Evolutionary conservation across 2,329 filamentous ascomycete genomes (phyloP).

Genomic region (Curvularia verruculosa): DNA sequence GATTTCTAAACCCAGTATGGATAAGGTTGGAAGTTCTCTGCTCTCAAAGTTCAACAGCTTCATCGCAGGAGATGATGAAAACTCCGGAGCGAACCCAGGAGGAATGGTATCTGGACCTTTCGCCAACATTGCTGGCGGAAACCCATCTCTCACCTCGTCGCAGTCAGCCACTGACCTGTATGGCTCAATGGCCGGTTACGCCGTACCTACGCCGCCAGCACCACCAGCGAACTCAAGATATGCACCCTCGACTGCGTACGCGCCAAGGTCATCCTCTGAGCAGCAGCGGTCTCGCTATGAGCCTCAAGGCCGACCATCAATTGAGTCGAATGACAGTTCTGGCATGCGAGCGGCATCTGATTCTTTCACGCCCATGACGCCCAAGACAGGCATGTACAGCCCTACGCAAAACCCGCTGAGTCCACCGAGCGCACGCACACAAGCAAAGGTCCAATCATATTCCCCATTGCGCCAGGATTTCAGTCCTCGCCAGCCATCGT

Average conservation of each 20-base stretch:
- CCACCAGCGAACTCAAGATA: slow-evolving; percentile 47
- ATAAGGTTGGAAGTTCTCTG: slow-evolving; percentile 89
- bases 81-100: slow-evolving; percentile 63
- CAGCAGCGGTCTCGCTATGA: slow-evolving; percentile 58
- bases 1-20: slow-evolving; percentile 95
- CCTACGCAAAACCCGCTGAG: slow-evolving; percentile 41
- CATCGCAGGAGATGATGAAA: slow-evolving; percentile 86
- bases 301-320: slow-evolving; percentile 47
- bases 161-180: slow-evolving; percentile 76
- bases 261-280: slow-evolving; percentile 59
- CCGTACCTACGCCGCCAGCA: slow-evolving; percentile 32
- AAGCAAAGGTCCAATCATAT: slow-evolving; percentile 40
- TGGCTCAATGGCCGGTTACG: slow-evolving; percentile 67
- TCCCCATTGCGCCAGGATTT: slow-evolving; percentile 41
- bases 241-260: slow-evolving; percentile 49
- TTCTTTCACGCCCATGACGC: slow-evolving; percentile 37
- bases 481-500: slow-evolving; percentile 30
- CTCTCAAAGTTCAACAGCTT: slow-evolving; percentile 97
- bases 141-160: slow-evolving; percentile 60
- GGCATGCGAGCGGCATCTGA: slow-evolving; percentile 39
- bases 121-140: slow-evolving; percentile 74
- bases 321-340: slow-evolving; percentile 45
- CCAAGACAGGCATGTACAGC: slow-evolving; percentile 36
- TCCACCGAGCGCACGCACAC: slow-evolving; percentile 31
- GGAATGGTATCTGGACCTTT: slow-evolving; percentile 74